Base-by-base conservation (phyloP, 805 yeast genomes). In the Ogataea methanolica region DNA sequence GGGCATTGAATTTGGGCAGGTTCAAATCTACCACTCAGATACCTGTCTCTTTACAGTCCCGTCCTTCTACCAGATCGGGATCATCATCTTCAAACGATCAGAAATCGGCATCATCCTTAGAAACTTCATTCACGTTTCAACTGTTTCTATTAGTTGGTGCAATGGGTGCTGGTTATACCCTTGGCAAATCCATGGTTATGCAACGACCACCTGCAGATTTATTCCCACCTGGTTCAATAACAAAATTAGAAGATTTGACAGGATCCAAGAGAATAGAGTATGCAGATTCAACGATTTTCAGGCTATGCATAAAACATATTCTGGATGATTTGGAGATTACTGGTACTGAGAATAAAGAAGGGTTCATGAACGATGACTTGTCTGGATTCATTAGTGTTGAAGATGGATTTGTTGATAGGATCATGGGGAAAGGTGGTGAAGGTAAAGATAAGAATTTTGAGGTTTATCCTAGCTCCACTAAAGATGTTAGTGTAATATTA, bases 81-180 rank as follows among this genome's bases (percentile, higher is more conserved):
- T 11, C 19, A 21, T 33, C 42, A 9, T 21, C 33, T 33, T 21
- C 26, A 34, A 23, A 19, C 6, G 23, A 23, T 8, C 35, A 44
- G 34, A 21, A 43, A 34, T 14, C 21, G 16, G n/a, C 35, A 34
- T 26, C 44, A 19, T 49, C 48, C 49, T 39, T 50, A 21, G 55
- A 51, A 22, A 26, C 57, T 2, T 61, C 68, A 4, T 55, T 62
- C 35, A 42, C 58, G 9, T 56, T 64, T 47, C 66, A 62, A 38
- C 26, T 61, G 35, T 60, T 64, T 37, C 36, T 64, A 12, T 39
- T 63, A 17, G 57, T 63, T 7, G 63, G 60, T 14, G 59, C 68
- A 0, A 60, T 64, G 65, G 67, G 66, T n/a, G 66, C 67, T 2
- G 68, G 68, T 3, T 63, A 63, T 40, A 55, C 63, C 2, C 43